A percentile compares a stretch with the other conserved stretches of the same genome.
These are phyloP conservation scores for Haberlea rhodopensis DNA, from an alignment of 257 asterid genomes.

Conservation along the genomic window DNA sequence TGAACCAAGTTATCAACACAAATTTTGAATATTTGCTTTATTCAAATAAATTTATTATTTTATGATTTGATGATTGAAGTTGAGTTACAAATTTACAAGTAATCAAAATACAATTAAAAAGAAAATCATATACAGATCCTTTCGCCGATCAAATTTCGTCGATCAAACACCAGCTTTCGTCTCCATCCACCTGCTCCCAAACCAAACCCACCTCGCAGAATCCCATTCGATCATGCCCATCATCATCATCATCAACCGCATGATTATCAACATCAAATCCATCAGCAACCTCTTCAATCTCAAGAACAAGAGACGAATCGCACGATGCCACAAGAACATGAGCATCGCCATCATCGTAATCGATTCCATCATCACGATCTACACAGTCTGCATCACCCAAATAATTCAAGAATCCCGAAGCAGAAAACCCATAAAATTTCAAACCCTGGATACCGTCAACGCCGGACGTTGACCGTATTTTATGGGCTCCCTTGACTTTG, in stretches of 20 bases:
- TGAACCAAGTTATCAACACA: too few species aligned
- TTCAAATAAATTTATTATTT: too few species aligned
- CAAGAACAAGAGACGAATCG: slow-evolving; percentile 1
- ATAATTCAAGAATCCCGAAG: slow-evolving; percentile 55
- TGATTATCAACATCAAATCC: neutral
- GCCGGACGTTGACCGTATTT: too few species aligned
- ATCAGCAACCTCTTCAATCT: slow-evolving; percentile 12
- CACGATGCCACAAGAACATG: slow-evolving; percentile 20
- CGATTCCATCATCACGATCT: slow-evolving; percentile 14
- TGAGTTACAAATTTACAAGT: too few species aligned
- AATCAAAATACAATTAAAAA: too few species aligned
- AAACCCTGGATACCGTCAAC: slow-evolving; percentile 39
- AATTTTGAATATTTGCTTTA: too few species aligned
- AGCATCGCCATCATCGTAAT: slow-evolving; percentile 14
- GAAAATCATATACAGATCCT: too few species aligned
- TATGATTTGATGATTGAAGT: too few species aligned
- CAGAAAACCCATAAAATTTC: slow-evolving; percentile 52
- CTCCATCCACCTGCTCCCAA: slow-evolving; percentile 46
- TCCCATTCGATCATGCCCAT: slow-evolving; percentile 33
- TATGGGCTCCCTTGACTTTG: too few species aligned
- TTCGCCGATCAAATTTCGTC: slow-evolving; percentile 56
- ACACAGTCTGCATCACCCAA: slow-evolving; percentile 29
- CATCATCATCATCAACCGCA: slow-evolving; percentile 4
- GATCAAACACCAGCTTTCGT: slow-evolving; percentile 71
- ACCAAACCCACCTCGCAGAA: slow-evolving; percentile 40